phyloP scores from a whole-genome alignment of 352 stramenopile genomes.

The Phytophthora sojae region DNA sequence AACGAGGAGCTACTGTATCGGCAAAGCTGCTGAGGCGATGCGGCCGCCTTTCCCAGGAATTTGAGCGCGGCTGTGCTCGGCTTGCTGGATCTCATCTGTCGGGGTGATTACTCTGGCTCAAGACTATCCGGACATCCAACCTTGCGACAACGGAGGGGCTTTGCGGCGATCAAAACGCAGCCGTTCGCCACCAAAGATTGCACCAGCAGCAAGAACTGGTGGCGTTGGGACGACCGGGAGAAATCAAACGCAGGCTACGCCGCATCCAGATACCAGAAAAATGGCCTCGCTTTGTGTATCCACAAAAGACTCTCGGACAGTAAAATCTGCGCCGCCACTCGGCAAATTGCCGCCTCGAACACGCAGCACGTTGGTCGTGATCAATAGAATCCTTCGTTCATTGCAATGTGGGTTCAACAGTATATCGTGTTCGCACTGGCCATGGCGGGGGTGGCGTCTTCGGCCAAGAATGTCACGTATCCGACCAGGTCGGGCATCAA shows the following conservation, averaged over 20 bases:
- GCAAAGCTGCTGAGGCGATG: too few relatives aligned
- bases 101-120: not conserved
- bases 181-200: not conserved
- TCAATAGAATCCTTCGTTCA: not conserved
- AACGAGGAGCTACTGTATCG: too few relatives aligned
- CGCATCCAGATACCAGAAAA: too few relatives aligned
- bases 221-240: not conserved
- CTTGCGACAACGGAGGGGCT: not conserved
- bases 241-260: too few relatives aligned
- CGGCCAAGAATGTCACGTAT: slow-evolving; percentile 28
- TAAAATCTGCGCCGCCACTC: slow-evolving; percentile 4
- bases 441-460: not conserved
- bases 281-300: not conserved
- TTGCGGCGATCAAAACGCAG: too few relatives aligned
- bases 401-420: not conserved
- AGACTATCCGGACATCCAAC: not conserved
- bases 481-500: slow-evolving; percentile 51
- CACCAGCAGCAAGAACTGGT: not conserved
- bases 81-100: not conserved
- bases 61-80: not conserved
- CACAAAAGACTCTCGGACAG: not conserved
- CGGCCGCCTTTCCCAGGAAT: not conserved
- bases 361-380: not conserved
- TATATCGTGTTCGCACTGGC: not conserved
- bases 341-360: slow-evolving; percentile 18